Base-by-base conservation (phyloP, 1,284 basidiomycete genomes). In the Moesziomyces parantarcticus region DNA sequence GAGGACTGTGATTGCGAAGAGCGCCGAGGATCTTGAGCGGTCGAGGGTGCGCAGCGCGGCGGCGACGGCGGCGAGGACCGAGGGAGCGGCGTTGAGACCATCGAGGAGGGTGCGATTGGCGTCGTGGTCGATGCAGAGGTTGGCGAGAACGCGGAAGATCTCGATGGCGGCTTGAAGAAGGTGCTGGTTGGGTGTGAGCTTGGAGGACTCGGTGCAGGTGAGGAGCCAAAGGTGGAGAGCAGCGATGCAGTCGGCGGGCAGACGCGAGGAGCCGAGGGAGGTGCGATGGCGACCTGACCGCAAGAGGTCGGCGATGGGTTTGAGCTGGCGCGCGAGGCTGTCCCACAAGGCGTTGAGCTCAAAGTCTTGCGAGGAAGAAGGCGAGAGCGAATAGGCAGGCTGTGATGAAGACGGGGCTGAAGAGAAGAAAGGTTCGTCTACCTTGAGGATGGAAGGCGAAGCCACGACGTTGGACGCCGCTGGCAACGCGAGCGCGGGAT, bases 21-120 rank as follows among this genome's bases (percentile, higher is more conserved):
- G 58, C 21, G 72, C 63, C 11, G 69, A 43, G 8, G 69, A 72
- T 23, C 69, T 58, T 1, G 72, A 75, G 5, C 53, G 56, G 11
- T 57, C 55, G 66, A 90, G 90, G 16, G 89, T 88, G 78, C 94
- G 94, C 48, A 94, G 83, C 32, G 94, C 85, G 9, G 91, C 89
- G 5, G 92, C 92, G 52, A 93, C 88, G 3, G 90, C 88, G 3
- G 91, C 92, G 77, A 89, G 89, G 49, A 93, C 86, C 57, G 93
- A 86, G 77, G 88, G 90, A 22, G 93, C 87, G 20, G 71, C 67
- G 6, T 34, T 44, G n/a, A 57, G 36, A 7, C 47, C 59, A 26
- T 61, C 46, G 23, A 63, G 59, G 10, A 53, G n/a, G 18, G 50
- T 42, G 26, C 75, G 62, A 9, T 78, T 78, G 25, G 42, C 60